phyloP scores from a whole-genome alignment of 1,284 basidiomycete species.

The Leccinum ponderosum region DNA sequence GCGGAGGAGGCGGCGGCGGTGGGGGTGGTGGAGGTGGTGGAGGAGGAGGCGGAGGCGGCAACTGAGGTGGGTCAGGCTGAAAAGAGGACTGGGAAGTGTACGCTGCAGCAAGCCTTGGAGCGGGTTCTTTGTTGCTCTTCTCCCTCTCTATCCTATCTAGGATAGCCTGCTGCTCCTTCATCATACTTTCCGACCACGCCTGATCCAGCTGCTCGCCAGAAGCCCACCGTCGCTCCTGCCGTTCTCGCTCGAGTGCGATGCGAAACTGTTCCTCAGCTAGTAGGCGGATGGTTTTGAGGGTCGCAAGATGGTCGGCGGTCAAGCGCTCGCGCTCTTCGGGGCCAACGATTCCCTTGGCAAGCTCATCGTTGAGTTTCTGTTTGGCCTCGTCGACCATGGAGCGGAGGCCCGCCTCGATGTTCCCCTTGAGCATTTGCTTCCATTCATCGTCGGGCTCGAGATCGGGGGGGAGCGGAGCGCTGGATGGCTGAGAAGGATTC shows the following conservation, averaged over 20 bases:
- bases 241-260: conserved; percentile 42
- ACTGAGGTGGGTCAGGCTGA: conserved; percentile 4
- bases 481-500: conserved; percentile 21
- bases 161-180: conserved; percentile 44
- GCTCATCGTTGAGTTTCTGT: conserved; percentile 39
- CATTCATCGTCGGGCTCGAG: conserved; percentile 55
- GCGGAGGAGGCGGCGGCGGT: neutral
- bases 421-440: conserved; percentile 43
- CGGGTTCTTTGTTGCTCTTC: conserved; percentile 17
- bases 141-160: conserved; percentile 38
- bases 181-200: conserved; percentile 39
- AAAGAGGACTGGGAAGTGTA: neutral
- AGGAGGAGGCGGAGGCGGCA: neutral
- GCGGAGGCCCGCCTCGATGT: conserved; percentile 46
- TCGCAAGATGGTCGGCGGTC: conserved; percentile 38
- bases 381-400: conserved; percentile 51
- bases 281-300: conserved; percentile 40
- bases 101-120: neutral
- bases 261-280: conserved; percentile 44
- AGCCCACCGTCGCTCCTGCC: conserved; percentile 43
- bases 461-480: conserved; percentile 31
- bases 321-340: conserved; percentile 34
- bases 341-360: conserved; percentile 35
- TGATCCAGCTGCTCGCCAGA: conserved; percentile 35
- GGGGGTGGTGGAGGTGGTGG: neutral